A percentile compares a stretch with the other conserved stretches of the same genome.
These are phyloP conservation scores for Chytridiales sp. DNA, from an alignment of 371 early-diverging fungal species.

Conservation along the genomic window DNA sequence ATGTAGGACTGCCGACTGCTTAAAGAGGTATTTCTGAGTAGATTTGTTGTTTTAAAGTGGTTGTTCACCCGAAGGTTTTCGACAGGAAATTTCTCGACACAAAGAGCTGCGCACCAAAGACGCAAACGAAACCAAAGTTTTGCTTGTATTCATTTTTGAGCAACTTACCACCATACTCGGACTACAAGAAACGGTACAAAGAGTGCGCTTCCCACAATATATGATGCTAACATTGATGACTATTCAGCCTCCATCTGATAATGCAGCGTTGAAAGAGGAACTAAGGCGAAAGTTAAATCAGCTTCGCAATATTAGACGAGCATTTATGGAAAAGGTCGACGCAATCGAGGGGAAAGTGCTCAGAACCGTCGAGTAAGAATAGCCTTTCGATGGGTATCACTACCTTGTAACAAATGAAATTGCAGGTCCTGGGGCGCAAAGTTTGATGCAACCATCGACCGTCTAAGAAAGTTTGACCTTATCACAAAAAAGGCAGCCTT, in stretches of 20 bases:
- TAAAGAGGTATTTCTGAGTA: background rate
- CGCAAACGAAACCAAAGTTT: background rate
- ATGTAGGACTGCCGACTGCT: too few relatives aligned
- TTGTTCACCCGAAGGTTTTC: too few relatives aligned
- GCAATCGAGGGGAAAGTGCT: too few relatives aligned
- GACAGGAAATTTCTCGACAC: background rate
- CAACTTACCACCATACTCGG: constrained; percentile 16
- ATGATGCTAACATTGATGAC: too few relatives aligned
- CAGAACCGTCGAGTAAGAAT: too few relatives aligned
- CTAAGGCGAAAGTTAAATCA: too few relatives aligned
- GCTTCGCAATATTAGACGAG: too few relatives aligned
- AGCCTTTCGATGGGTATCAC: background rate
- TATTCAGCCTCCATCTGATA: too few relatives aligned
- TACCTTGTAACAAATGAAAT: background rate
- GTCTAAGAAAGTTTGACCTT: constrained; percentile 9
- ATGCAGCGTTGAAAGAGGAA: too few relatives aligned
- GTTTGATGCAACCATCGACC: constrained; percentile 2
- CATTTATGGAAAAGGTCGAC: too few relatives aligned
- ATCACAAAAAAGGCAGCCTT: constrained; percentile 12
- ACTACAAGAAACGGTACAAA: constrained; percentile 8
- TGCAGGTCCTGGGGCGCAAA: background rate
- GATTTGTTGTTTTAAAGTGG: background rate
- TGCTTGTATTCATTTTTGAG: constrained; percentile 2
- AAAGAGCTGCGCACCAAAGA: background rate
- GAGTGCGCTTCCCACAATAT: too few relatives aligned